Evolutionary conservation across 1,284 basidiomycete species (phyloP).

Genomic region (Leccinum huronense): DNA sequence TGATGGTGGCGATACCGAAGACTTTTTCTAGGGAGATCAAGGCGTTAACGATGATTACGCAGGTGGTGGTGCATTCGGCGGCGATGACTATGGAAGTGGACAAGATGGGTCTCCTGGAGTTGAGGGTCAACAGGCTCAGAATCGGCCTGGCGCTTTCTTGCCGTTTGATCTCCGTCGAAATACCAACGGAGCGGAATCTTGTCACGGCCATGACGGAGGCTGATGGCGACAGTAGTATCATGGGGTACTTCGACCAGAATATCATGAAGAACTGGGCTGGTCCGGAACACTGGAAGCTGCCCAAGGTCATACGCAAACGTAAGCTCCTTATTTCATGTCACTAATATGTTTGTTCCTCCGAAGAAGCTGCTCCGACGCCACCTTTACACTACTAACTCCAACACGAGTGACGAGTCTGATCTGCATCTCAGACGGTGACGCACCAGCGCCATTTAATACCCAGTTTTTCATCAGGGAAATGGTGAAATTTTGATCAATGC

Average conservation of each 20-base stretch:
- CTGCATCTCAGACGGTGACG: conserved; percentile 40
- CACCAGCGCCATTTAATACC: conserved; percentile 81
- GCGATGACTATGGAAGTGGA: conserved; percentile 47
- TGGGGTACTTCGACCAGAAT: conserved; percentile 93
- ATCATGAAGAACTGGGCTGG: conserved; percentile 97
- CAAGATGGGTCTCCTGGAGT: conserved; percentile 43
- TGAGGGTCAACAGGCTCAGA: conserved; percentile 39
- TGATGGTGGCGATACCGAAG: conserved; percentile 58
- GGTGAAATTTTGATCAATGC: no score
- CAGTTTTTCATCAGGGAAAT: conserved; percentile 76
- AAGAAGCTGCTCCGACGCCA: conserved; percentile 51
- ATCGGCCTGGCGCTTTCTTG: conserved; percentile 51
- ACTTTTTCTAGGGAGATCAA: conserved; percentile 76
- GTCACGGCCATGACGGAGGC: conserved; percentile 82
- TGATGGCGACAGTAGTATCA: conserved; percentile 63
- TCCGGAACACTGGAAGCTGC: conserved; percentile 97
- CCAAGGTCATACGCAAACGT: conserved; percentile 75
- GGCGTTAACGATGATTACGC: conserved; percentile 59
- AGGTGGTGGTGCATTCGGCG: conserved; percentile 43
- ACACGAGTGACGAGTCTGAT: conserved; percentile 5
- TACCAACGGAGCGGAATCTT: conserved; percentile 72
- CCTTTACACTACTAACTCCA: conserved; percentile 1
- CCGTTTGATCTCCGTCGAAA: conserved; percentile 76
- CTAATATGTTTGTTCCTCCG: conserved; percentile 28
- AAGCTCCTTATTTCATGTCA: conserved; percentile 30